These are phyloP conservation scores for Artemisia annua DNA, from an alignment of 129 eudicot species.

Conservation along the genomic window DNA sequence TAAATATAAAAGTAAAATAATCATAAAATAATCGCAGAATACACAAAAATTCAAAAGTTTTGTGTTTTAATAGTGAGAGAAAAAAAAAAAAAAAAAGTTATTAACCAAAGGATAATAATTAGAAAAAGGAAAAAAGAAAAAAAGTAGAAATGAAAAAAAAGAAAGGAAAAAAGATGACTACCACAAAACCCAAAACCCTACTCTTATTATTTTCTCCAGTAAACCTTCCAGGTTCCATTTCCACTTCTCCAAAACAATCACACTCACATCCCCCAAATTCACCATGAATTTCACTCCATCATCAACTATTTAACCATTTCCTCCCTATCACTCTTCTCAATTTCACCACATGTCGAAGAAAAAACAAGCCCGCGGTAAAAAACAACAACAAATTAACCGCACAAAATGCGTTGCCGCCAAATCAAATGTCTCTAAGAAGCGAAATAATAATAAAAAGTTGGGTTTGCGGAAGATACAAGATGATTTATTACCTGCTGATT, in stretches of 20 bases:
- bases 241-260: slow-evolving; percentile 5
- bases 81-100: too few relatives aligned
- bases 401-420: slow-evolving; percentile 35
- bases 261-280: slow-evolving; percentile 12
- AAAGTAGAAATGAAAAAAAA: slow-evolving; percentile 1
- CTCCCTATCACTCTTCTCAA: not conserved
- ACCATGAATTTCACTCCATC: slow-evolving; percentile 15
- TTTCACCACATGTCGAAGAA: slow-evolving; percentile 31
- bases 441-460: slow-evolving; percentile 26
- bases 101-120: too few relatives aligned
- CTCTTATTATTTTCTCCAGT: not conserved
- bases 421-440: slow-evolving; percentile 33
- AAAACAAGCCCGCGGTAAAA: slow-evolving; percentile 17
- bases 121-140: too few relatives aligned
- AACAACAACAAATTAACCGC: slow-evolving; percentile 18
- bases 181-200: slow-evolving; percentile 53
- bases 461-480: slow-evolving; percentile 46
- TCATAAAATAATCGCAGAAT: too few relatives aligned
- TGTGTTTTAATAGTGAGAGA: too few relatives aligned
- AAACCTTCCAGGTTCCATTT: slow-evolving; percentile 31
- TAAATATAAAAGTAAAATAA: too few relatives aligned
- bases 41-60: too few relatives aligned
- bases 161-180: slow-evolving; percentile 11
- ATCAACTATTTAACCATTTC: slow-evolving; percentile 16
- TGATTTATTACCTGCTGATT: slow-evolving; percentile 48